Evolutionary conservation across 345 rosid genomes (phyloP).

Genomic region (Acer negundo): DNA sequence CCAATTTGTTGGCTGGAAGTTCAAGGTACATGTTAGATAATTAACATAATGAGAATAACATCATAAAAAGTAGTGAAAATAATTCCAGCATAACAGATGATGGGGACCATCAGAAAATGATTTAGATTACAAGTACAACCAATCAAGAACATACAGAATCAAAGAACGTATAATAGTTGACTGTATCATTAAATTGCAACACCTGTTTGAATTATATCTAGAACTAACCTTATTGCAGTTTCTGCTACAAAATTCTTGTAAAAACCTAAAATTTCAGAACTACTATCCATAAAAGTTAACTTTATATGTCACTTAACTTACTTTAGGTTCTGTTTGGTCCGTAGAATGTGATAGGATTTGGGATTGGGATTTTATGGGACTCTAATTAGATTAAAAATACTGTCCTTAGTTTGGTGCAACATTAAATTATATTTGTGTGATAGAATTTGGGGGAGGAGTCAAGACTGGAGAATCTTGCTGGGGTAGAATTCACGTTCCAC

Average conservation of each 20-base stretch:
- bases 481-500: neutral
- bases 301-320: neutral
- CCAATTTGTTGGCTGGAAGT: constrained; percentile 37
- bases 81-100: neutral
- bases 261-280: neutral
- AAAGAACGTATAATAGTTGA: neutral
- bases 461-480: too few relatives aligned
- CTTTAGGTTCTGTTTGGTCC: neutral
- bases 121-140: neutral
- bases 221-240: neutral
- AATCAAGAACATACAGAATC: neutral
- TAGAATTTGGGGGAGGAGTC: too few relatives aligned
- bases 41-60: neutral
- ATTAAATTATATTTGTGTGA: too few relatives aligned
- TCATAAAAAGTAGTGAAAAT: neutral
- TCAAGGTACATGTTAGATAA: neutral
- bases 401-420: too few relatives aligned
- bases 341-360: neutral
- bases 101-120: neutral
- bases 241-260: neutral
- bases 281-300: neutral
- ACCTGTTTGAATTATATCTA: neutral
- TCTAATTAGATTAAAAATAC: too few relatives aligned
- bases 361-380: neutral
- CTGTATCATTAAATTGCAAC: neutral